A percentile compares a stretch with the other conserved stretches of the same genome.
These are phyloP conservation scores for Teunomyces tritomae DNA, from an alignment of 805 yeast species.

Conservation along the genomic window DNA sequence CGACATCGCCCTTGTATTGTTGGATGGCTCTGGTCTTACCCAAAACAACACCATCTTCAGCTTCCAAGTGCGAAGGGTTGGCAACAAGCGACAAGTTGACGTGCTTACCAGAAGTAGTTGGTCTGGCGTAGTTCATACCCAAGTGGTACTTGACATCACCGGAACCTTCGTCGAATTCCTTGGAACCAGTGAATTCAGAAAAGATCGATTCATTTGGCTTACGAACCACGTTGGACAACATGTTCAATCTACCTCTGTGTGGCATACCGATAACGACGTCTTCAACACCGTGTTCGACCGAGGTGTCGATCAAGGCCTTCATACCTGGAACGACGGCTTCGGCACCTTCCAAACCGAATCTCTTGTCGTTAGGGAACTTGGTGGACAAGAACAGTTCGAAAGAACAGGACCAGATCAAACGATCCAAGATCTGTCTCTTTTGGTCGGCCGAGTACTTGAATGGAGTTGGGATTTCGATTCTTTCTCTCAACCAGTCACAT, in stretches of 20 bases:
- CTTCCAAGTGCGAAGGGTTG: conserved; percentile 98
- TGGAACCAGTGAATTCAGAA: conserved; percentile 91
- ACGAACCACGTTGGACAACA: conserved; percentile 96
- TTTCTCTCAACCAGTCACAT: conserved; percentile 98
- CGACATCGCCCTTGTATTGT: conserved; percentile 85
- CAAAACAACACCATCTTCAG: conserved; percentile 97
- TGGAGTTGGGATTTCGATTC: conserved; percentile 90
- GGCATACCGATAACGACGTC: conserved; percentile 99
- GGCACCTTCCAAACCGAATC: conserved; percentile 98
- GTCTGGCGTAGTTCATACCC: conserved; percentile 99
- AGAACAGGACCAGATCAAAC: conserved; percentile 93
- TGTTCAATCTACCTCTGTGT: conserved; percentile 97
- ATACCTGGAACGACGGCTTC: conserved; percentile 96
- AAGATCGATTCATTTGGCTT: conserved; percentile 98
- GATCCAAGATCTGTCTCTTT: conserved; percentile 93
- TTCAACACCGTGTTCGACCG: conserved; percentile 90
- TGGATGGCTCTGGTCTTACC: conserved; percentile 97
- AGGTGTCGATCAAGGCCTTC: conserved; percentile 89
- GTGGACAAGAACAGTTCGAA: conserved; percentile 91
- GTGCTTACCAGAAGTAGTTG: conserved; percentile 96
- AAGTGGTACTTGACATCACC: conserved; percentile 99
- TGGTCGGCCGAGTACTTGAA: conserved; percentile 80
- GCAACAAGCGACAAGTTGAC: conserved; percentile 96
- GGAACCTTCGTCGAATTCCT: conserved; percentile 90
- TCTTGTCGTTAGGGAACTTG: conserved; percentile 96